These are phyloP conservation scores for Dothideomycetes sp. DNA, from an alignment of 2,329 filamentous ascomycete species.

Conservation along the genomic window DNA sequence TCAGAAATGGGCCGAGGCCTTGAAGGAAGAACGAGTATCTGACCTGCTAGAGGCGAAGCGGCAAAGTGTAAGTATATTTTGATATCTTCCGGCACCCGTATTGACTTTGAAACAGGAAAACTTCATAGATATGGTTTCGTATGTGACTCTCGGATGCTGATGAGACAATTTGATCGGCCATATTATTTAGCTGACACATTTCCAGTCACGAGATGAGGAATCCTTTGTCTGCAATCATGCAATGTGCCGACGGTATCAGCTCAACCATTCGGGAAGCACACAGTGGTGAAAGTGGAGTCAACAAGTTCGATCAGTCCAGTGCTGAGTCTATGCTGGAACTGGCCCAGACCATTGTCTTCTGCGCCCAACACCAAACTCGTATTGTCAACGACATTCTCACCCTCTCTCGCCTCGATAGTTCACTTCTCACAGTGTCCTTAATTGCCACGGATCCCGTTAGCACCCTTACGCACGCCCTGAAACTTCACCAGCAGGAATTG, in stretches of 20 bases:
- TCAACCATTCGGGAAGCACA: slow-evolving; percentile 33
- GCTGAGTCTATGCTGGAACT: slow-evolving; percentile 29
- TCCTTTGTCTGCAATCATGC: slow-evolving; percentile 30
- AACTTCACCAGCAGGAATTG: slow-evolving; percentile 63
- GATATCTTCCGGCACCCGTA: no score
- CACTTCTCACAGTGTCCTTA: slow-evolving; percentile 46
- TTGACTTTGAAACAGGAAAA: no score
- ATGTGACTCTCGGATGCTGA: no score
- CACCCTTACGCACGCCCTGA: slow-evolving; percentile 53
- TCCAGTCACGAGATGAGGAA: slow-evolving; percentile 31
- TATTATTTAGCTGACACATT: slow-evolving; percentile 10
- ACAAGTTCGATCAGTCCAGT: slow-evolving; percentile 14
- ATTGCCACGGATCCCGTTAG: slow-evolving; percentile 51
- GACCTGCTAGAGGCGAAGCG: slow-evolving; percentile 15
- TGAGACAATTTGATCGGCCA: slow-evolving; percentile 15
- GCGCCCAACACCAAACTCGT: slow-evolving; percentile 20
- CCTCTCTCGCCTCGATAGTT: slow-evolving; percentile 23
- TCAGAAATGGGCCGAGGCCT: slow-evolving; percentile 18
- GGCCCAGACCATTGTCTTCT: slow-evolving; percentile 19
- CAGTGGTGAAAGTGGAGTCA: slow-evolving; percentile 29
- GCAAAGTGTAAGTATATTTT: no score
- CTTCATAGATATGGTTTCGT: no score
- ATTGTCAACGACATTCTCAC: slow-evolving; percentile 37
- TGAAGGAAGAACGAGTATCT: slow-evolving; percentile 12
- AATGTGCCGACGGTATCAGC: slow-evolving; percentile 34